Conservation (phyloP, 2,329 filamentous ascomycete genomes). For the Hypoxylon sp. region DNA sequence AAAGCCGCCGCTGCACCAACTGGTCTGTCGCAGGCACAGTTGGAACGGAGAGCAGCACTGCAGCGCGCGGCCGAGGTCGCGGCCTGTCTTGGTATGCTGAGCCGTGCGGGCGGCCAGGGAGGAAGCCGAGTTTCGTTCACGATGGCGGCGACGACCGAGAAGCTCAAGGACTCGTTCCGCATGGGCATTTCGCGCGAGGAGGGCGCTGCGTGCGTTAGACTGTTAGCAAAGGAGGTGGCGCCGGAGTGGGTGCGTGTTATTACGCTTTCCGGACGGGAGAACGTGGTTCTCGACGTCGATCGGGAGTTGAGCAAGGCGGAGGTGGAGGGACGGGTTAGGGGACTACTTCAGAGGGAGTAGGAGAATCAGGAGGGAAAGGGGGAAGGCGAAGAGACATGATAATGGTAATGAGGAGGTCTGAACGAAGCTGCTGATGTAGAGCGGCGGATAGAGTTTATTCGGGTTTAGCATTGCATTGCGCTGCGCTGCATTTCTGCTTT, state of each 20-base stretch:
- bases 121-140: constrained; percentile 74
- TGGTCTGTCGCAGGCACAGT: constrained; percentile 67
- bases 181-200: constrained; percentile 69
- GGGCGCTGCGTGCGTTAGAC: constrained; percentile 63
- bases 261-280: constrained; percentile 67
- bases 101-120: constrained; percentile 58
- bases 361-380: neutral
- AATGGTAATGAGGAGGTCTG: neutral
- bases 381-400: neutral
- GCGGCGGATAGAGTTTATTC: neutral
- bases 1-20: constrained; percentile 60
- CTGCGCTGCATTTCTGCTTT: constrained; percentile 28
- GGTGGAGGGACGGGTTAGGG: constrained; percentile 53
- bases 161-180: constrained; percentile 76
- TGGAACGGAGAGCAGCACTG: constrained; percentile 75
- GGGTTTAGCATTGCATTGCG: constrained; percentile 33
- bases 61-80: constrained; percentile 78
- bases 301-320: constrained; percentile 54
- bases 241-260: constrained; percentile 70
- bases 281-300: constrained; percentile 68
- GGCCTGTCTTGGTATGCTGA: constrained; percentile 76
- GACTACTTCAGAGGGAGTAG: constrained; percentile 40
- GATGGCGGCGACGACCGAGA: constrained; percentile 73
- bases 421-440: neutral
- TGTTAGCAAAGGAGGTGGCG: constrained; percentile 69